Evolutionary conservation across 2,329 filamentous ascomycete species (phyloP).

Genomic region (Colletotrichum echinochloae): DNA sequence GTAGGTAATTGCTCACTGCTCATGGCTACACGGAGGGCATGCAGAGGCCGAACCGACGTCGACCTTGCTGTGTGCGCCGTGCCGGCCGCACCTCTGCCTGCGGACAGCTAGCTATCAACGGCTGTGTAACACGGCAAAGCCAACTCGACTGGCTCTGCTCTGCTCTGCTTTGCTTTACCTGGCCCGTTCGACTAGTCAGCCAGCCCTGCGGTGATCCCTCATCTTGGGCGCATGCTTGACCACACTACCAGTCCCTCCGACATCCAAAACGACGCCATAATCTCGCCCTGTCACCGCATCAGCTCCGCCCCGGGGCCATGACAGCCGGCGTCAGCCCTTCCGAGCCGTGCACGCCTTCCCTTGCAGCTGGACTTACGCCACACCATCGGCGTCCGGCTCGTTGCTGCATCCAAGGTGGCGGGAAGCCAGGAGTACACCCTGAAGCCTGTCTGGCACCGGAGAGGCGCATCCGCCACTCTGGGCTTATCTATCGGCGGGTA

Average conservation of each 20-base stretch:
- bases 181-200: constrained; percentile 6
- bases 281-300: constrained; percentile 28
- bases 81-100: neutral
- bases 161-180: constrained; percentile 4
- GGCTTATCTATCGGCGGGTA: constrained; percentile 25
- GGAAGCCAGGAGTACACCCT: neutral
- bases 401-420: constrained; percentile 6
- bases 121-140: constrained; percentile 8
- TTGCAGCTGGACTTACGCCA: constrained; percentile 9
- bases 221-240: neutral
- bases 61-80: neutral
- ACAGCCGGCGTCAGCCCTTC: constrained; percentile 17
- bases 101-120: neutral
- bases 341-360: constrained; percentile 17
- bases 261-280: constrained; percentile 25
- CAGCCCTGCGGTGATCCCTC: neutral
- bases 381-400: neutral
- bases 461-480: constrained; percentile 14
- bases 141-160: too few species aligned
- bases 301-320: constrained; percentile 9
- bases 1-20: neutral
- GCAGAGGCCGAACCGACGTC: neutral
- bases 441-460: constrained; percentile 12
- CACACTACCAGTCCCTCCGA: constrained; percentile 13
- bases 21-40: neutral